A percentile compares a stretch with the other conserved stretches of the same genome.
phyloP scores from a whole-genome alignment of 257 asterid genomes.

The Oldenlandia corymbosa region DNA sequence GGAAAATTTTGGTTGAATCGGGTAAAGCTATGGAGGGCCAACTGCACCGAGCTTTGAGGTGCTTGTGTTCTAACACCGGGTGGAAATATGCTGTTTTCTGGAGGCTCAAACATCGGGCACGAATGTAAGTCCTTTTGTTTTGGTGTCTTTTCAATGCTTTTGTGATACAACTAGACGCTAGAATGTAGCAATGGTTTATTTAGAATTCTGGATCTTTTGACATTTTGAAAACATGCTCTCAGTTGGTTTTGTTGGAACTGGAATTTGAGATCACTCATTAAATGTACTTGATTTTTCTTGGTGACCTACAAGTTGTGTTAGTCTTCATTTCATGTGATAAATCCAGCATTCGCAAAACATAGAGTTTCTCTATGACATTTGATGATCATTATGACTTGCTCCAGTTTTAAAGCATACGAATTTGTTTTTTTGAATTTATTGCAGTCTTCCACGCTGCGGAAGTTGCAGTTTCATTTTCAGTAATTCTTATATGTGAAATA shows the following conservation, averaged over 20 bases:
- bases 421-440: too few species aligned
- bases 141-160: background rate
- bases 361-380: too few species aligned
- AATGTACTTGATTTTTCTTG: background rate
- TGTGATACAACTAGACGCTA: background rate
- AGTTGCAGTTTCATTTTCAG: background rate
- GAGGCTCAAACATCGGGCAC: conserved; percentile 76
- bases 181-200: background rate
- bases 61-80: conserved; percentile 64
- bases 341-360: too few species aligned
- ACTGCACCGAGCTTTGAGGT: conserved; percentile 62
- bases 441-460: background rate
- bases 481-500: background rate
- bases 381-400: too few species aligned
- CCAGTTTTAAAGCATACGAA: too few species aligned
- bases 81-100: conserved; percentile 94
- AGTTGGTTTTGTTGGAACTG: background rate
- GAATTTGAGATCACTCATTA: background rate
- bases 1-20: conserved; percentile 19
- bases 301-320: too few species aligned
- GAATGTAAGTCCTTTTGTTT: conserved; percentile 56
- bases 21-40: conserved; percentile 63
- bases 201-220: background rate
- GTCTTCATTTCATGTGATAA: too few species aligned
- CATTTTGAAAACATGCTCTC: background rate